Conservation (phyloP, 352 stramenopile species). For the Globisporangium abappressorium region DNA sequence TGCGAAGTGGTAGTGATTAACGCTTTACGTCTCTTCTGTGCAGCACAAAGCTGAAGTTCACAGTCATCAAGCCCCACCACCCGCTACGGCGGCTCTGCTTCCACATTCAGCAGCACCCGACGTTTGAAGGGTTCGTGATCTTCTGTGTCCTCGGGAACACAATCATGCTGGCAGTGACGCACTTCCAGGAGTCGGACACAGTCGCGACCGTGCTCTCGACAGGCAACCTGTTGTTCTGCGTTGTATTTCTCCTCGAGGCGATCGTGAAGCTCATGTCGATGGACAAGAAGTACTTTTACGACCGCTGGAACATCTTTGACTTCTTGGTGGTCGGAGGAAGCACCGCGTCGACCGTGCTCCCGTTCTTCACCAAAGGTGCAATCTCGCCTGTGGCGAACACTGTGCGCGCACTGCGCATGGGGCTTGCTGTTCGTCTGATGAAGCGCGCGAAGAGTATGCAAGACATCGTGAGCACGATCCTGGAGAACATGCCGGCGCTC, state of each 20-base stretch:
- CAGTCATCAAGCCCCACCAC: slow-evolving; percentile 23
- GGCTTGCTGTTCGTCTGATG: slow-evolving; percentile 45
- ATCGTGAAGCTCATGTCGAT: slow-evolving; percentile 64
- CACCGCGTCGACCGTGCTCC: slow-evolving; percentile 35
- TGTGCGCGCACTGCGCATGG: slow-evolving; percentile 62
- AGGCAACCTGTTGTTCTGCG: slow-evolving; percentile 49
- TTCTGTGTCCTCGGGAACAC: slow-evolving; percentile 40
- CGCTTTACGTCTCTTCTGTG: neutral
- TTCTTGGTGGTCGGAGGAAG: slow-evolving; percentile 49
- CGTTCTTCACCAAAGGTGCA: slow-evolving; percentile 33
- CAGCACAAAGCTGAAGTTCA: slow-evolving; percentile 30
- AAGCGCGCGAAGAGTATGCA: slow-evolving; percentile 54
- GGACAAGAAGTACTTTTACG: slow-evolving; percentile 51
- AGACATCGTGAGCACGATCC: slow-evolving; percentile 63
- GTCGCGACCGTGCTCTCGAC: slow-evolving; percentile 17
- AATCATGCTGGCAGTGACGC: slow-evolving; percentile 35
- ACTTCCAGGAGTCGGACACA: slow-evolving; percentile 30
- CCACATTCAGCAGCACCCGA: slow-evolving; percentile 27
- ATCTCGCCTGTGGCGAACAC: slow-evolving; percentile 56
- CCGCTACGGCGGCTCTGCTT: slow-evolving; percentile 27
- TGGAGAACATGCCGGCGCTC: slow-evolving; percentile 71
- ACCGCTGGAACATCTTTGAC: slow-evolving; percentile 74
- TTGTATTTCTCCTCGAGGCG: slow-evolving; percentile 57
- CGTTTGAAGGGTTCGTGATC: slow-evolving; percentile 31
- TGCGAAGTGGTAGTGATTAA: neutral